Percentiles rank a stretch among this genome's conserved stretches.
Evolutionary conservation across 768 basidiomycete genomes (phyloP).

Genomic region (Calocybe gangraenosa): DNA sequence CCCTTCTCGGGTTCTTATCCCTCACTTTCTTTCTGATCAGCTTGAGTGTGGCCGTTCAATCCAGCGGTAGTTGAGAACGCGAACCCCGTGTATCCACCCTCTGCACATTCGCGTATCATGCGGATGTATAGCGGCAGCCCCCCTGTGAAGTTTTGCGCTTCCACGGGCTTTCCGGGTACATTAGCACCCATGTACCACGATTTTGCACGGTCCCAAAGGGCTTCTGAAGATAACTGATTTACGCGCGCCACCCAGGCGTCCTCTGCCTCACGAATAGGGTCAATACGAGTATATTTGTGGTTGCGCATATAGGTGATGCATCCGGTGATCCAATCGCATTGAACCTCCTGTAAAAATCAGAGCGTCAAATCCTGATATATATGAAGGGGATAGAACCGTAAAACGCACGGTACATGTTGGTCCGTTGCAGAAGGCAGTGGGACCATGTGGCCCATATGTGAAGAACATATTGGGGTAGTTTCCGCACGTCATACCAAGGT

Average conservation of each 20-base stretch:
- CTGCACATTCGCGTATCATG: conserved; percentile 12
- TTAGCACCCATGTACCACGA: conserved; percentile 23
- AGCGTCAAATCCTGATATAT: not conserved
- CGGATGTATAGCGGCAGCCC: conserved; percentile 18
- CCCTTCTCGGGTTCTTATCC: too few species aligned
- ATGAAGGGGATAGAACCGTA: not conserved
- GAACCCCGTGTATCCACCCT: conserved; percentile 15
- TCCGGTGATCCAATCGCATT: conserved; percentile 20
- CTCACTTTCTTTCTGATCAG: too few species aligned
- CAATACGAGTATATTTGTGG: conserved; percentile 8
- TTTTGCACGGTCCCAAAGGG: conserved; percentile 16
- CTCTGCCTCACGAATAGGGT: conserved; percentile 9
- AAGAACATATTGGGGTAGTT: conserved; percentile 23
- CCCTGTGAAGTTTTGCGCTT: conserved; percentile 20
- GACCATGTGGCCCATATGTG: conserved; percentile 21
- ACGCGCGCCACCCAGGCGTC: conserved; percentile 10
- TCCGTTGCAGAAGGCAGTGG: conserved; percentile 21
- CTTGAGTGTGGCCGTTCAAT: too few species aligned
- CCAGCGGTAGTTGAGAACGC: not conserved
- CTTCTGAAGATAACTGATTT: conserved; percentile 6
- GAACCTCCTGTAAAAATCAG: conserved; percentile 15
- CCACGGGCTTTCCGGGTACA: conserved; percentile 18
- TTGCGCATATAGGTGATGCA: conserved; percentile 12
- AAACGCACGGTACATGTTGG: conserved; percentile 19
- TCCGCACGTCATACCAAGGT: conserved; percentile 17